A percentile compares a stretch with the other conserved stretches of the same genome.
These are phyloP conservation scores for Leptodontidium sp. DNA, from an alignment of 2,329 filamentous ascomycete species.

Conservation along the genomic window DNA sequence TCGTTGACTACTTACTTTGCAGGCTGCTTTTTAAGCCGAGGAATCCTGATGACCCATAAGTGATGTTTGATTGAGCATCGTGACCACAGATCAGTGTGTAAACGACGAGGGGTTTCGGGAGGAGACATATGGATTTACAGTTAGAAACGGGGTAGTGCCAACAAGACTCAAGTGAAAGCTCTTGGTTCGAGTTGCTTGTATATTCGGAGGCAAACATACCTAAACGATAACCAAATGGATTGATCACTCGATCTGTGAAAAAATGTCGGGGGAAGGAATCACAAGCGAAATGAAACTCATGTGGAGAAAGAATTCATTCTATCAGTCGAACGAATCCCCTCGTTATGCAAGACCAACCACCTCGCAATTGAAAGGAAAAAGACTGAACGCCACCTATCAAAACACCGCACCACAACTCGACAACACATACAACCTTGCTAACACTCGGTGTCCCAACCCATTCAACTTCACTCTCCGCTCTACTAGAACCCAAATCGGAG, in stretches of 20 bases:
- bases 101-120: too few relatives aligned
- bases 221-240: too few relatives aligned
- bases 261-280: not conserved
- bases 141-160: too few relatives aligned
- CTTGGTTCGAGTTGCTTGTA: too few relatives aligned
- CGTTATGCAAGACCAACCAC: slow-evolving; percentile 18
- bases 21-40: too few relatives aligned
- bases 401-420: slow-evolving; percentile 32
- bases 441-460: slow-evolving; percentile 2
- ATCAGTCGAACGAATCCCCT: slow-evolving; percentile 21
- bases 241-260: not conserved
- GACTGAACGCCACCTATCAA: slow-evolving; percentile 37
- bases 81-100: too few relatives aligned
- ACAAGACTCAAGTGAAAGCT: too few relatives aligned
- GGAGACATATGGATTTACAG: too few relatives aligned
- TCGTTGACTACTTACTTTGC: too few relatives aligned
- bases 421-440: slow-evolving; percentile 28
- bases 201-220: too few relatives aligned
- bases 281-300: not conserved
- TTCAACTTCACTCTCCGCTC: slow-evolving; percentile 11
- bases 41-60: too few relatives aligned
- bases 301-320: slow-evolving; percentile 22
- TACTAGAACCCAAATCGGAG: slow-evolving; percentile 15
- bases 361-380: slow-evolving; percentile 6
- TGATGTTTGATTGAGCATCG: too few relatives aligned